Conservation (phyloP, 352 stramenopile species). For the Pythium apleroticum region DNA sequence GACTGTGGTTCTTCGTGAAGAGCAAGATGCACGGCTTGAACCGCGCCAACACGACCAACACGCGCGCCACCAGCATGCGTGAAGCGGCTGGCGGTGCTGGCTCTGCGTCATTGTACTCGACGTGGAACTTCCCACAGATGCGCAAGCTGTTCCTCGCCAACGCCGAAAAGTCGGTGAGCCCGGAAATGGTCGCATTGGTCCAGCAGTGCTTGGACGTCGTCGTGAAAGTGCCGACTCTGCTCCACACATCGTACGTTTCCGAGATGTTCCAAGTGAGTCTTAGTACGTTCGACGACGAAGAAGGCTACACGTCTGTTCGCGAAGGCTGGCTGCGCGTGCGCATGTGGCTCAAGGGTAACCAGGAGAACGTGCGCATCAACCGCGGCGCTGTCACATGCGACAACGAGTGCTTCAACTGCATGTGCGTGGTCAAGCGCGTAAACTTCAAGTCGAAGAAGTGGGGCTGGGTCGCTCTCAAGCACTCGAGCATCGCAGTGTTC, state of each 20-base stretch:
- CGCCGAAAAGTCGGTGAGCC: constrained; percentile 64
- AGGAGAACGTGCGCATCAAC: constrained; percentile 85
- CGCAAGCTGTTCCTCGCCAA: constrained; percentile 82
- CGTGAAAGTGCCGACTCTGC: constrained; percentile 57
- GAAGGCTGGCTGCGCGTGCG: constrained; percentile 85
- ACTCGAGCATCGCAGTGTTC: constrained; percentile 79
- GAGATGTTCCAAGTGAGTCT: constrained; percentile 84
- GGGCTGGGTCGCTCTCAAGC: constrained; percentile 83
- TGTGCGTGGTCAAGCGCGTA: constrained; percentile 85
- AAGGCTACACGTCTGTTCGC: constrained; percentile 72
- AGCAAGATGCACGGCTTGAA: constrained; percentile 60
- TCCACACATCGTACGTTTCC: constrained; percentile 68
- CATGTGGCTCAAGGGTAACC: constrained; percentile 84
- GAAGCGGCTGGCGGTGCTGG: constrained; percentile 12
- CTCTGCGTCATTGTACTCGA: constrained; percentile 14
- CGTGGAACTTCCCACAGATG: constrained; percentile 63
- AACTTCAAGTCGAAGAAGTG: constrained; percentile 82
- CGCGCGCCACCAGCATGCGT: constrained; percentile 8
- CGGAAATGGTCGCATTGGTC: constrained; percentile 78
- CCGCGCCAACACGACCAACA: constrained; percentile 18
- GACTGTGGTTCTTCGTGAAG: constrained; percentile 88
- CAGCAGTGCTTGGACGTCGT: constrained; percentile 74
- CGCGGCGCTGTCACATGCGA: constrained; percentile 72
- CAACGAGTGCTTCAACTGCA: constrained; percentile 90
- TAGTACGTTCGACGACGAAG: constrained; percentile 83